Base-by-base conservation (phyloP, 2,329 filamentous ascomycete species). In the Colletotrichum sp. region DNA sequence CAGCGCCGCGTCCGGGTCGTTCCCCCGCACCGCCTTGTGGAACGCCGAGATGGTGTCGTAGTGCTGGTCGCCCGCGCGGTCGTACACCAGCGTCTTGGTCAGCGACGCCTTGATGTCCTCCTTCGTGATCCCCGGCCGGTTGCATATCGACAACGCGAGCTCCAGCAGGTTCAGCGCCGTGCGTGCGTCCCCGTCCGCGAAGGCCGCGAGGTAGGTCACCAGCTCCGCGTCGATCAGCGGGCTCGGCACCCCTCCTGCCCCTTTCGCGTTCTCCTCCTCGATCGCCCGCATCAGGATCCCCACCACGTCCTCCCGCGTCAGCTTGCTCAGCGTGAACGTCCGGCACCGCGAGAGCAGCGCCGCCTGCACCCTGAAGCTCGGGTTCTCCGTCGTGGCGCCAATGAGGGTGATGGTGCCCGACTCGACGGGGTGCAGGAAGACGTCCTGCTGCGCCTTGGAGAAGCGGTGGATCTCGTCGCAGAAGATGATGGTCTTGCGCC, bases 41-140 rank as follows among this genome's bases (percentile, higher is more conserved):
- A 99, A 97, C 34, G 97, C 97, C 1, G 95, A 98, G 81, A 99
- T 99, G 69, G 95, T 97, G 82, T 99, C 96, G 87, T 99, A 99
- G 86, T 99, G 97, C 83, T 98, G 95, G 84, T 99, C 97, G 68
- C 97, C 96, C 1, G 94, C 95, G 71, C 97, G 93, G 84, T 99
- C 97, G 85, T 99, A 99, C 16, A 99, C 96, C 3, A 99, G 88
- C 0, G 96, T 99, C 82, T 96, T 96, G 4, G 96, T 99, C 12
- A 99, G 89, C 4, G 94, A 91, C 2, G 92, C 88, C 82, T 98
- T 98, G 82, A 99, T 92, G 74, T 92, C 91, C 8, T 94, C 92
- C 77, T 93, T 92, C 0, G 95, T 97, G 78, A 94, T 92, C 12
- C 88, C 87, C 0, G 90, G 88, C 8, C 91, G 90, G 5, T 84